These are phyloP conservation scores for Nevesoporus exiguus DNA, from an alignment of 768 basidiomycete genomes.

Conservation along the genomic window DNA sequence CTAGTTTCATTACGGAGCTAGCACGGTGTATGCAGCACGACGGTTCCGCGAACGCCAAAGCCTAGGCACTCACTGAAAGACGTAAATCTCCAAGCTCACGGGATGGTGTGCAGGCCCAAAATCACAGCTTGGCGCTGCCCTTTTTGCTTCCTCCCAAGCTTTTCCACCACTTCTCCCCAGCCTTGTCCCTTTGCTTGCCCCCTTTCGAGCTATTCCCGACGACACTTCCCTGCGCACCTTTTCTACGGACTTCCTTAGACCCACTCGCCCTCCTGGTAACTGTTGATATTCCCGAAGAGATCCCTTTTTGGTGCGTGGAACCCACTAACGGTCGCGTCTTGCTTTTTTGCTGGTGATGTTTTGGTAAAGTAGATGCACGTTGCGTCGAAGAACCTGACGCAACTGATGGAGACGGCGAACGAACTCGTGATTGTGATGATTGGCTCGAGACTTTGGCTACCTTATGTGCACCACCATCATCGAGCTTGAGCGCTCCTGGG, in stretches of 20 bases:
- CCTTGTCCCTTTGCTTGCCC: not conserved
- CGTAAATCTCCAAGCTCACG: not conserved
- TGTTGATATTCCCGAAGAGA: slow-evolving; percentile 61
- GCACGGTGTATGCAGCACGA: not conserved
- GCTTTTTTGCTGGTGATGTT: not conserved
- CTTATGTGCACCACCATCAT: not conserved
- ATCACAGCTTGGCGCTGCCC: slow-evolving; percentile 6
- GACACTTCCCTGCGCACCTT: slow-evolving; percentile 15
- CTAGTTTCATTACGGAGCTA: not conserved
- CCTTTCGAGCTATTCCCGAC: not conserved
- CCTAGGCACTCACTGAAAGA: not conserved
- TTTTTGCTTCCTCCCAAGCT: slow-evolving; percentile 29
- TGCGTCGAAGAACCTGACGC: not conserved
- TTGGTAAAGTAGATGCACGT: not conserved
- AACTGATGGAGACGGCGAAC: not conserved
- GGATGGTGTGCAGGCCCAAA: not conserved
- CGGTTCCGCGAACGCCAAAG: not conserved
- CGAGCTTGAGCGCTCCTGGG: not conserved
- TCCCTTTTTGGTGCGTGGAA: slow-evolving; percentile 41
- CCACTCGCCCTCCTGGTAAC: slow-evolving; percentile 36
- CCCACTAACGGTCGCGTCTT: not conserved
- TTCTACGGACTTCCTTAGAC: slow-evolving; percentile 9
- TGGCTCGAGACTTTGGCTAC: not conserved
- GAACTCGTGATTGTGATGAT: not conserved
- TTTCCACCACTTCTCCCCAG: slow-evolving; percentile 44